Base-by-base conservation (phyloP, 2,329 filamentous ascomycete species). In the Metarhizium album region DNA sequence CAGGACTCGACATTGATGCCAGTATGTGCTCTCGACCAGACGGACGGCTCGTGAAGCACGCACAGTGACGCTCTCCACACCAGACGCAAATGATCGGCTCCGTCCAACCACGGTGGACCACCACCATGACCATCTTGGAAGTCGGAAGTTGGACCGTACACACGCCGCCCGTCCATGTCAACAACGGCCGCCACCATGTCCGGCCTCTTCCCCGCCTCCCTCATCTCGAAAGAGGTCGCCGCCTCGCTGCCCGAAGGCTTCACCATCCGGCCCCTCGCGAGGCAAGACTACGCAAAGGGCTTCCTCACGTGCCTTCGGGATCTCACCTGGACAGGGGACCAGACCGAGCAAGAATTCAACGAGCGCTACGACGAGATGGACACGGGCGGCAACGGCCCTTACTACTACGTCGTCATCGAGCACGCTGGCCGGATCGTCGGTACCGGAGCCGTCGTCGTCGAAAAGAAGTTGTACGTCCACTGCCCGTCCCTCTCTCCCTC, bases 271-370 rank as follows among this genome's bases (percentile, higher is more conserved):
- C 83, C 87, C 0, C 70, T 91, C 29, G 74, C 80, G 59, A 79
- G 78, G 58, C 71, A 69, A 51, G 87, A 93, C 67, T 89, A 83
- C 67, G 68, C 71, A 43, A 76, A 74, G 45, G 86, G 85, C 52
- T 90, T 90, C 66, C 76, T 91, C 47, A 83, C 88, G 58, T 86
- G 87, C 18, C 73, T 93, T 53, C 74, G 81, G 27, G 86, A 89
- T 16, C 73, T 93, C 51, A 91, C 87, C 1, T 86, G 82, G 48
- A 86, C 90, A 37, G 87, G 86, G 46, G 82, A 90, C 42, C 77
- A 88, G 51, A 76, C 74, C 7, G 75, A 84, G 61, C 71, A 76
- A 52, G 74, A 79, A 54, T 91, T 84, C 74, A 75, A 80, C 59
- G 70, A 80, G 60, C 77, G 84, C 37, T 90, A 83, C 64, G 82